phyloP scores from a whole-genome alignment of 2,329 filamentous ascomycete species.

The Torrubiellomyces zombiae region DNA sequence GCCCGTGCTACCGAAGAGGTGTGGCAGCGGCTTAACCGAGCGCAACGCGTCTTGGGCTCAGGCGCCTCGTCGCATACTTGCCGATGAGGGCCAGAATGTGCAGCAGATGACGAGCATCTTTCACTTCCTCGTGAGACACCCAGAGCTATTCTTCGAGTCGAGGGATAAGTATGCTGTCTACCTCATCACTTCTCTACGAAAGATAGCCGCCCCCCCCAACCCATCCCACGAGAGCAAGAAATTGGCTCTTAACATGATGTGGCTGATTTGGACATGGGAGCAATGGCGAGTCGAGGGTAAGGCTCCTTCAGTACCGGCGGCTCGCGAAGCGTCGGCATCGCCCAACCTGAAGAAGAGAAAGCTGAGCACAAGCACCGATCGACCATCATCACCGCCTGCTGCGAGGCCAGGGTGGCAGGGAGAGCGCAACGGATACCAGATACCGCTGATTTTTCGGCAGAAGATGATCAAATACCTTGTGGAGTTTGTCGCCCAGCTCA shows the following conservation, averaged over 20 bases:
- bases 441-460: conserved; percentile 49
- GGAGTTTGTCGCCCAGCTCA: conserved; percentile 80
- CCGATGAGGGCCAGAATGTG: conserved; percentile 86
- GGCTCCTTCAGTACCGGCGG: conserved; percentile 9
- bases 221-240: conserved; percentile 85
- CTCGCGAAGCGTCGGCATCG: conserved; percentile 41
- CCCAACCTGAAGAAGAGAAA: conserved; percentile 62
- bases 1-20: conserved; percentile 79
- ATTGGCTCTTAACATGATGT: conserved; percentile 78
- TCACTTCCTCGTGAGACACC: conserved; percentile 85
- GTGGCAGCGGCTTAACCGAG: conserved; percentile 52
- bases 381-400: conserved; percentile 36
- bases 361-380: conserved; percentile 52
- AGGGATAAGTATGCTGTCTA: conserved; percentile 79
- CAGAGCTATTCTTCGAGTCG: conserved; percentile 86
- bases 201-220: conserved; percentile 70
- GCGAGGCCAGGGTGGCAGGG: conserved; percentile 23
- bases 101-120: conserved; percentile 97
- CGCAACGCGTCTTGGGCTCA: conserved; percentile 75
- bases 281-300: conserved; percentile 57
- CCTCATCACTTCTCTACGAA: conserved; percentile 76
- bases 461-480: conserved; percentile 91
- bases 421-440: conserved; percentile 49
- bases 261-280: conserved; percentile 86
- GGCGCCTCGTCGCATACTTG: conserved; percentile 75